Evolutionary conservation across 306 rosid species (phyloP).

Genomic region (Mimosa pudica): DNA sequence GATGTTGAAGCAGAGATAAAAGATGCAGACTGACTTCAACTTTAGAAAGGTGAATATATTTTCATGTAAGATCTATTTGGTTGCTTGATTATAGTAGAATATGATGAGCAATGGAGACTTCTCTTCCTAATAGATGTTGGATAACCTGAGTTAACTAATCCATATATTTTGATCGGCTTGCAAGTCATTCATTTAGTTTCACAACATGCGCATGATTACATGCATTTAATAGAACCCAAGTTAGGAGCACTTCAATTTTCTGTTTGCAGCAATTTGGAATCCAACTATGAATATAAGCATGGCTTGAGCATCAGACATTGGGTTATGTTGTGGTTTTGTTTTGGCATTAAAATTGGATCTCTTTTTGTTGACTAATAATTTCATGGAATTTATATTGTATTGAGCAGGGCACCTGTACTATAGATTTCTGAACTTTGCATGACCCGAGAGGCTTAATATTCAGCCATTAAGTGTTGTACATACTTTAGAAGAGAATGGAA

Average conservation of each 20-base stretch:
- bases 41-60: neutral
- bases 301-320: neutral
- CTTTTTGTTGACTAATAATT: neutral
- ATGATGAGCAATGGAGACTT: neutral
- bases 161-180: neutral
- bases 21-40: slow-evolving; percentile 71
- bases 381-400: slow-evolving; percentile 13
- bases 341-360: neutral
- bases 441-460: neutral
- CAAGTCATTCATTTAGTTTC: neutral
- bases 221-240: neutral
- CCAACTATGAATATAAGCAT: neutral
- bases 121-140: neutral
- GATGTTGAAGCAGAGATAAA: slow-evolving; percentile 93
- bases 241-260: slow-evolving; percentile 18
- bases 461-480: neutral
- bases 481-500: slow-evolving; percentile 26
- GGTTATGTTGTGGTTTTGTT: neutral
- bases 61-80: neutral
- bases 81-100: neutral
- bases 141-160: neutral
- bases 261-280: neutral
- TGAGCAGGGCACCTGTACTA: slow-evolving; percentile 18
- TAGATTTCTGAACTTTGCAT: neutral
- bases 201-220: neutral